Evolutionary conservation across 2,329 filamentous ascomycete species (phyloP).

Genomic region (Ampelomyces quisqualis): DNA sequence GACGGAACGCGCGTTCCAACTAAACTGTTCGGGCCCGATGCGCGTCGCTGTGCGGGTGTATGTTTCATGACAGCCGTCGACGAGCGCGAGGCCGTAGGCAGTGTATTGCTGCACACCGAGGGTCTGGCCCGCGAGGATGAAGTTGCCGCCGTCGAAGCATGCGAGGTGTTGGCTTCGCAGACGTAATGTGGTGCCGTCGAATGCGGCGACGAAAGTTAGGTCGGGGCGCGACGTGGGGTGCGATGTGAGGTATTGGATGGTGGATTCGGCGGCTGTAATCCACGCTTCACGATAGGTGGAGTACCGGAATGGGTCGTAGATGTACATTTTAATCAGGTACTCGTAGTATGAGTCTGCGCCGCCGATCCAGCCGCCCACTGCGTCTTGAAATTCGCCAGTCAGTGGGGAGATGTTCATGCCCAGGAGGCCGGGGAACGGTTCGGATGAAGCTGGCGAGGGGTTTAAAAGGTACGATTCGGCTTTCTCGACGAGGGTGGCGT

Average conservation of each 20-base stretch:
- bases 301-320: constrained; percentile 71
- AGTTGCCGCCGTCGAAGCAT: constrained; percentile 79
- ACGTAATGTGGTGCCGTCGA: constrained; percentile 47
- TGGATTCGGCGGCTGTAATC: constrained; percentile 72
- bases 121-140: constrained; percentile 76
- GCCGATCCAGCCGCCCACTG: constrained; percentile 72
- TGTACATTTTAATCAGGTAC: constrained; percentile 87
- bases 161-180: constrained; percentile 58
- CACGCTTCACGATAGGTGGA: constrained; percentile 68
- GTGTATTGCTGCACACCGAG: constrained; percentile 67
- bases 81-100: constrained; percentile 71
- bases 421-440: constrained; percentile 76
- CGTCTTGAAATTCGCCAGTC: constrained; percentile 67
- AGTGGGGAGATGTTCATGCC: constrained; percentile 66
- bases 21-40: constrained; percentile 70
- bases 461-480: constrained; percentile 69
- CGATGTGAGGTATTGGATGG: constrained; percentile 69
- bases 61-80: constrained; percentile 71
- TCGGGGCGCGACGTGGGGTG: constrained; percentile 67
- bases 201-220: constrained; percentile 69
- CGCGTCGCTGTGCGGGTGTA: constrained; percentile 68
- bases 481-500: constrained; percentile 65
- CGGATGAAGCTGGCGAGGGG: constrained; percentile 61
- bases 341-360: constrained; percentile 83
- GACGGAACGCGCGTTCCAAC: constrained; percentile 39